These are phyloP conservation scores for Daphne laureola DNA, from an alignment of 441 rosid species.

Conservation along the genomic window DNA sequence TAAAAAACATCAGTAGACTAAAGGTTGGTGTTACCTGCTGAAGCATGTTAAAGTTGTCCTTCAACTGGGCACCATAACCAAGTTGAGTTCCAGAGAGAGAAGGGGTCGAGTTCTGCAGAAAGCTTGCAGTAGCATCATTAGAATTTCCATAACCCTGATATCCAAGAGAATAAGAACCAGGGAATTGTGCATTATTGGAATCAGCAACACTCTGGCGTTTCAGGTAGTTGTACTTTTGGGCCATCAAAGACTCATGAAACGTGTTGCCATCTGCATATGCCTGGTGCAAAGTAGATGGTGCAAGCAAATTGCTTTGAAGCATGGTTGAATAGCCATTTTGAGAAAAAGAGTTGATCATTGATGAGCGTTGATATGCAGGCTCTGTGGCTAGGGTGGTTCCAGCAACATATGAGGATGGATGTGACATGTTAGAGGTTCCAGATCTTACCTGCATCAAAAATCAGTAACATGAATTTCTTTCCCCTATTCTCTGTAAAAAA, in stretches of 20 bases:
- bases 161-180: conserved; percentile 15
- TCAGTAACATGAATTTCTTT: not conserved
- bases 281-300: conserved; percentile 22
- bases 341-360: conserved; percentile 12
- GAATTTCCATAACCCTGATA: conserved; percentile 22
- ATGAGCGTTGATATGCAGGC: conserved; percentile 17
- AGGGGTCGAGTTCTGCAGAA: conserved; percentile 17
- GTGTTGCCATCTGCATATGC: conserved; percentile 16
- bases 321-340: conserved; percentile 20
- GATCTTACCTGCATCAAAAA: conserved; percentile 17
- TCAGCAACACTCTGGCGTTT: conserved; percentile 15
- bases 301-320: conserved; percentile 14
- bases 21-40: conserved; percentile 26
- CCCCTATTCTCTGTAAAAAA: not conserved
- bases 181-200: conserved; percentile 18
- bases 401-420: conserved; percentile 13
- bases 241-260: conserved; percentile 19
- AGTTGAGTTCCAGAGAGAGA: conserved; percentile 12
- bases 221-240: conserved; percentile 17
- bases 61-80: conserved; percentile 19
- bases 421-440: conserved; percentile 17
- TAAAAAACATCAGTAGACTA: not conserved
- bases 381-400: conserved; percentile 13
- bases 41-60: conserved; percentile 12
- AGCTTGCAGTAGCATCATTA: conserved; percentile 15